Evolutionary conservation across 73 alveolate genomes (phyloP).

Genomic region (Diophrys appendiculata): DNA sequence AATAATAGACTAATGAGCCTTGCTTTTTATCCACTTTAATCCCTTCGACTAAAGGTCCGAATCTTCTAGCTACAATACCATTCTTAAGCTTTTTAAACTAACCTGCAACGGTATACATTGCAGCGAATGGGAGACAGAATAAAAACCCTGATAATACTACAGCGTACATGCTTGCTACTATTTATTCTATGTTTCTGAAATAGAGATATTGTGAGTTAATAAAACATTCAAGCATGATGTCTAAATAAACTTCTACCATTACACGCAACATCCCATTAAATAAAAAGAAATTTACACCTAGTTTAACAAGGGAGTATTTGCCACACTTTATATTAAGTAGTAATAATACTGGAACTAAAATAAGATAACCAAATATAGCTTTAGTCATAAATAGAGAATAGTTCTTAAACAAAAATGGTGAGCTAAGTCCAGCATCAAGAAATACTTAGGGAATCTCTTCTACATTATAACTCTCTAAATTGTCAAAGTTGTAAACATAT

Average conservation of each 20-base stretch:
- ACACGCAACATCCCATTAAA: background rate
- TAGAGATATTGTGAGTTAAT: background rate
- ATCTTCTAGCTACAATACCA: background rate
- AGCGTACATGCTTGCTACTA: background rate
- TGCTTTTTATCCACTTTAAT: too few relatives aligned
- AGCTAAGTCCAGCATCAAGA: background rate
- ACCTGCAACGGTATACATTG: background rate
- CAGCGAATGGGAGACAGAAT: background rate
- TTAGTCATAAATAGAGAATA: background rate
- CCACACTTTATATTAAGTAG: background rate
- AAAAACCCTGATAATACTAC: background rate
- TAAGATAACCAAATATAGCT: too few relatives aligned
- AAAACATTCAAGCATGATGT: background rate
- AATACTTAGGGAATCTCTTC: background rate
- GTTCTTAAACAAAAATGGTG: background rate
- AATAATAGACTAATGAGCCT: background rate
- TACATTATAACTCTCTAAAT: background rate
- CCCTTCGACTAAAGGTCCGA: background rate
- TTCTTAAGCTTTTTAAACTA: too few relatives aligned
- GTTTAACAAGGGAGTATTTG: background rate
- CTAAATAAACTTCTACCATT: background rate
- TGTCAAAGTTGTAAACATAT: too few relatives aligned
- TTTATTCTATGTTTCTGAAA: background rate
- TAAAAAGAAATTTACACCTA: background rate
- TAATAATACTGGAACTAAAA: background rate